A percentile compares a stretch with the other conserved stretches of the same genome.
These are phyloP conservation scores for Plasmodium ovale DNA, from an alignment of 169 alveolate genomes.

Conservation along the genomic window DNA sequence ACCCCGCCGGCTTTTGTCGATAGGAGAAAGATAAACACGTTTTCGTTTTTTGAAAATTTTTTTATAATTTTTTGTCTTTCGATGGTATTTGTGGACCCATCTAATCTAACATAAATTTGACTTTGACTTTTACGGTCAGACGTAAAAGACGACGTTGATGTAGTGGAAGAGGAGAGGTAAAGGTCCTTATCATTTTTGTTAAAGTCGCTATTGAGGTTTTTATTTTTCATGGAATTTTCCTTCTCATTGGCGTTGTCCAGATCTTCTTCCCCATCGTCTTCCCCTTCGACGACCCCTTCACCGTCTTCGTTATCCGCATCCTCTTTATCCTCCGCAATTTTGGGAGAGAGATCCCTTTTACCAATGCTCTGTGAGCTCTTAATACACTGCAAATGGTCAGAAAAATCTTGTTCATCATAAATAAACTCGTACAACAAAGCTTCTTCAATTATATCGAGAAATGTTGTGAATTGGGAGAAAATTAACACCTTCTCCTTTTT, in stretches of 20 bases:
- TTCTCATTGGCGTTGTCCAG: background rate
- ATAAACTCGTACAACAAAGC: conserved; percentile 77
- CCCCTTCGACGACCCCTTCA: background rate
- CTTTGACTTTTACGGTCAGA: background rate
- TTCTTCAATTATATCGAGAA: conserved; percentile 92
- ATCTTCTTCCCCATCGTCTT: background rate
- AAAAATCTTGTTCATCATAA: conserved; percentile 74
- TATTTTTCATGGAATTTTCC: background rate
- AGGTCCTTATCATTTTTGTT: conserved; percentile 16
- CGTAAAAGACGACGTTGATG: conserved; percentile 7
- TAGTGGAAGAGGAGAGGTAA: conserved; percentile 16
- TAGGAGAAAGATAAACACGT: conserved; percentile 93
- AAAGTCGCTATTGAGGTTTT: background rate
- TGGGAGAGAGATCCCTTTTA: too few relatives aligned
- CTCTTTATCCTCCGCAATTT: too few relatives aligned
- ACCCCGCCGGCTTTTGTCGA: conserved; percentile 99
- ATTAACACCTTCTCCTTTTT: conserved; percentile 90
- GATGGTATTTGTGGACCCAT: conserved; percentile 96
- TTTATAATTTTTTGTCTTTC: conserved; percentile 92
- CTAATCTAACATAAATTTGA: conserved; percentile 90
- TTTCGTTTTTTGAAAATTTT: conserved; percentile 87
- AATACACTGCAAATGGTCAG: conserved; percentile 26
- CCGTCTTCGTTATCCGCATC: background rate
- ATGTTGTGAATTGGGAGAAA: conserved; percentile 94
- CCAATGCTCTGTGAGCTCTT: conserved; percentile 18